Conservation (phyloP, 805 yeast genomes). For the Candida incommunis region DNA sequence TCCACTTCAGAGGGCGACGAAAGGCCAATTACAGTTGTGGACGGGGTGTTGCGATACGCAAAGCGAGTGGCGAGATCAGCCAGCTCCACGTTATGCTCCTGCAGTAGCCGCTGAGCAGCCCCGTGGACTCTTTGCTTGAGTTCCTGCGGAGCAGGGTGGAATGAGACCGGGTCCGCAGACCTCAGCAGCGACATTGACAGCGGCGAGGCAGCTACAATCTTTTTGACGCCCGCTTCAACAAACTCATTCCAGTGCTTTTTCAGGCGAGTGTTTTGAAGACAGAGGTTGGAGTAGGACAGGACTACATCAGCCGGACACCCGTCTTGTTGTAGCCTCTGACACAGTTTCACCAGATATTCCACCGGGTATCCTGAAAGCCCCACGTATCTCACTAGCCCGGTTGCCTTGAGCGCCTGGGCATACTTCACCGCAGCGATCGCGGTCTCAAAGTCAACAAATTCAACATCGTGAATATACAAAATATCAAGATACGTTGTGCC, state of each 20-base stretch:
- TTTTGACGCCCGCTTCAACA: constrained; percentile 35
- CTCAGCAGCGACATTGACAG: constrained; percentile 77
- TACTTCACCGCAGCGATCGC: constrained; percentile 50
- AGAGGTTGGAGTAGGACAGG: constrained; percentile 67
- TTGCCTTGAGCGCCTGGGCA: constrained; percentile 41
- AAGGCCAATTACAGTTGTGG: constrained; percentile 68
- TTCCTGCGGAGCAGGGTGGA: constrained; percentile 66
- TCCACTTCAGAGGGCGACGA: constrained; percentile 49
- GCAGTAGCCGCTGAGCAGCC: constrained; percentile 34
- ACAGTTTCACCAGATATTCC: constrained; percentile 42
- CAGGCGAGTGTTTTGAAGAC: constrained; percentile 57
- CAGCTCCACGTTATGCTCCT: constrained; percentile 38
- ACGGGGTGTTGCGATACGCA: constrained; percentile 54
- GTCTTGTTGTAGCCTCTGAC: constrained; percentile 22
- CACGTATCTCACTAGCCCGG: constrained; percentile 47
- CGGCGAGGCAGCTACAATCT: constrained; percentile 70
- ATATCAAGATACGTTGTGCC: constrained; percentile 59
- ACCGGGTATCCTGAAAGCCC: constrained; percentile 88
- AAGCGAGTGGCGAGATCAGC: constrained; percentile 74
- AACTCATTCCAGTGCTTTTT: constrained; percentile 35
- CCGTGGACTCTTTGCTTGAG: constrained; percentile 32
- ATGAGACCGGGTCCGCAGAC: constrained; percentile 47
- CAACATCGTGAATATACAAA: constrained; percentile 82
- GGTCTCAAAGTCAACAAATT: constrained; percentile 47
- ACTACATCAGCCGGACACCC: constrained; percentile 62